Percentiles rank a stretch among this genome's conserved stretches.
phyloP scores from a whole-genome alignment of 495 filamentous ascomycete genomes.

The Aspergillus affinis region DNA sequence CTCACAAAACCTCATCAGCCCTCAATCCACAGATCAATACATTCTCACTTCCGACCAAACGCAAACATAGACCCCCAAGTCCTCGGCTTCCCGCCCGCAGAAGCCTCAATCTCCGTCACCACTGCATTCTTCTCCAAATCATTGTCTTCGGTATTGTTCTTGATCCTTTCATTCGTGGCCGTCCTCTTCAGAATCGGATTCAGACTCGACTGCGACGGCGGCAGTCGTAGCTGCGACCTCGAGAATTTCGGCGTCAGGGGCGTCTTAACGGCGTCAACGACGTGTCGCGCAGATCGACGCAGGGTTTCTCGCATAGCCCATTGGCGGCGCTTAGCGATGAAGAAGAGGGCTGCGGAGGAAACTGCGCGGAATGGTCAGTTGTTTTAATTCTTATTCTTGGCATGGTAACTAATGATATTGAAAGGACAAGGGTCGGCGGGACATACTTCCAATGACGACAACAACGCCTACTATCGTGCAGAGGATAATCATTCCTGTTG shows the following conservation, averaged over 20 bases:
- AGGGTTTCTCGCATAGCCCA: slow-evolving; percentile 51
- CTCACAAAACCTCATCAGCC: not conserved
- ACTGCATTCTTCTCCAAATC: slow-evolving; percentile 20
- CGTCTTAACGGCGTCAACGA: slow-evolving; percentile 34
- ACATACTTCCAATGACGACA: slow-evolving; percentile 28
- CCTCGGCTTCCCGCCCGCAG: slow-evolving; percentile 3
- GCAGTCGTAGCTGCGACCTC: slow-evolving; percentile 2
- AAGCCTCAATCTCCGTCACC: not conserved
- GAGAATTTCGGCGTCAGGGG: slow-evolving; percentile 26
- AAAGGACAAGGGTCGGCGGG: not conserved
- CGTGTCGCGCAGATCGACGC: slow-evolving; percentile 42
- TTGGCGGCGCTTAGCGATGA: slow-evolving; percentile 52
- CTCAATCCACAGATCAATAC: not conserved
- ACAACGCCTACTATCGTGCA: slow-evolving; percentile 28
- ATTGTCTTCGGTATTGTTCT: not conserved
- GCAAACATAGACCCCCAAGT: slow-evolving; percentile 13
- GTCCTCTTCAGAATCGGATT: not conserved
- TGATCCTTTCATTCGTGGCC: not conserved
- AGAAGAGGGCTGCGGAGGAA: slow-evolving; percentile 46
- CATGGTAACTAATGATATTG: not conserved
- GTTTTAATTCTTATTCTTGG: not conserved
- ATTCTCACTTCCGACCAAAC: slow-evolving; percentile 5
- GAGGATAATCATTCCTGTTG: slow-evolving; percentile 24
- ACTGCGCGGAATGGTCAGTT: slow-evolving; percentile 26
- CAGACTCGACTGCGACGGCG: not conserved